A percentile compares a stretch with the other conserved stretches of the same genome.
These are phyloP conservation scores for Gryganskiella cystojenkinii DNA, from an alignment of 192 early-diverging fungal species.

Conservation along the genomic window DNA sequence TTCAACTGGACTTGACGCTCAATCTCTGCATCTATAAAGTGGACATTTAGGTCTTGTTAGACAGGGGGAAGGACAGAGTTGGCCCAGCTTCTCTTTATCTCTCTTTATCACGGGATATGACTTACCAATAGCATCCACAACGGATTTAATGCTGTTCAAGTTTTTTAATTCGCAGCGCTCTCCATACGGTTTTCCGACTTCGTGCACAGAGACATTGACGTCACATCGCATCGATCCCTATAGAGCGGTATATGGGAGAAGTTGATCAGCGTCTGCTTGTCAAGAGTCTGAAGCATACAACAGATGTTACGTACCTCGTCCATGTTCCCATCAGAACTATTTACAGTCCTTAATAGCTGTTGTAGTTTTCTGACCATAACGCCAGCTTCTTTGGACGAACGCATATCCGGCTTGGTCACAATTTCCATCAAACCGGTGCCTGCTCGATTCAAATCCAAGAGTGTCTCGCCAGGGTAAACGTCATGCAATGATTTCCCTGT, in stretches of 20 bases:
- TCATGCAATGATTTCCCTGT: slow-evolving; percentile 87
- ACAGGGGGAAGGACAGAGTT: too few relatives aligned
- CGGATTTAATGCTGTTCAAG: slow-evolving; percentile 76
- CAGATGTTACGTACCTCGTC: slow-evolving; percentile 70
- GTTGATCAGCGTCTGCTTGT: neutral
- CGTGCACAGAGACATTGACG: slow-evolving; percentile 90
- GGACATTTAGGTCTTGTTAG: neutral
- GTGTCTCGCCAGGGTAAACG: slow-evolving; percentile 65
- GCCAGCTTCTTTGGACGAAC: slow-evolving; percentile 78
- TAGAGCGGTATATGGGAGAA: neutral
- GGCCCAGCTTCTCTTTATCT: too few relatives aligned
- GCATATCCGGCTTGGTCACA: slow-evolving; percentile 88
- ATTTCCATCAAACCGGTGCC: slow-evolving; percentile 92
- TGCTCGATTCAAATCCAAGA: slow-evolving; percentile 89
- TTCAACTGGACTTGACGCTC: slow-evolving; percentile 75
- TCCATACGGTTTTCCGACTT: slow-evolving; percentile 62
- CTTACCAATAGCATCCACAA: slow-evolving; percentile 74
- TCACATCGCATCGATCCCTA: slow-evolving; percentile 91
- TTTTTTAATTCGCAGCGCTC: slow-evolving; percentile 85
- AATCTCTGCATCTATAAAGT: slow-evolving; percentile 85
- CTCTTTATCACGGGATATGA: neutral
- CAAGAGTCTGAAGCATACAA: neutral
- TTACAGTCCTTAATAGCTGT: slow-evolving; percentile 72
- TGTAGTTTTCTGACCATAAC: slow-evolving; percentile 84
- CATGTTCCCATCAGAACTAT: slow-evolving; percentile 83